These are phyloP conservation scores for Mallotus repandus DNA, from an alignment of 441 rosid genomes.

Conservation along the genomic window DNA sequence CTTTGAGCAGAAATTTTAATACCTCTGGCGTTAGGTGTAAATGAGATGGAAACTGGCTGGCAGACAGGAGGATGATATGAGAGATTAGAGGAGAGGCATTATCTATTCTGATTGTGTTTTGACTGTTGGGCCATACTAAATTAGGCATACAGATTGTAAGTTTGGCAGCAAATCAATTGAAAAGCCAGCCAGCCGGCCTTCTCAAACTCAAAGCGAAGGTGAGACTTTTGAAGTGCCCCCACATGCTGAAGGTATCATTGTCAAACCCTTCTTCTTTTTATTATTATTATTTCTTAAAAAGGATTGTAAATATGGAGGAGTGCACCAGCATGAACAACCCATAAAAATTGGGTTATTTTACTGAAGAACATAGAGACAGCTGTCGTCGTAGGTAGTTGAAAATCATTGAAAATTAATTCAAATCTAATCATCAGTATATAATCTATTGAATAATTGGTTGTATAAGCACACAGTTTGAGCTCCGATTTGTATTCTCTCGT, in stretches of 20 bases:
- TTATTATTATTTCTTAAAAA: not conserved
- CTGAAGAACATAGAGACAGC: too few species aligned
- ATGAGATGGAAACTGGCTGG: constrained; percentile 11
- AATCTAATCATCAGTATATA: too few species aligned
- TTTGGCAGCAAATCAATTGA: not conserved
- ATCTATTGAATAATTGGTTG: too few species aligned
- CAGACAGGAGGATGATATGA: not conserved
- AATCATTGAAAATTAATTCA: too few species aligned
- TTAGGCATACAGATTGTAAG: not conserved
- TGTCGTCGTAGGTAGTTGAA: too few species aligned
- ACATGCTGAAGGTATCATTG: constrained; percentile 1
- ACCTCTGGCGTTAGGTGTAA: not conserved
- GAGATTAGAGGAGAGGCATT: too few species aligned
- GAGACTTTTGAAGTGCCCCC: not conserved
- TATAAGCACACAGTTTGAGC: too few species aligned
- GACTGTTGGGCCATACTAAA: not conserved
- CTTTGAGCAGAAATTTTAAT: not conserved
- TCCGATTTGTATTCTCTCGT: too few species aligned
- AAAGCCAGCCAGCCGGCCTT: not conserved
- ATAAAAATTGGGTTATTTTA: too few species aligned
- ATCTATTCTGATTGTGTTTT: not conserved
- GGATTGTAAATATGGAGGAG: too few species aligned
- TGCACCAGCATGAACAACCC: too few species aligned
- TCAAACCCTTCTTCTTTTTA: not conserved
- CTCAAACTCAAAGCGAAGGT: not conserved